These are phyloP conservation scores for Paraglomus brasilianum DNA, from an alignment of 192 early-diverging fungal species.

Conservation along the genomic window DNA sequence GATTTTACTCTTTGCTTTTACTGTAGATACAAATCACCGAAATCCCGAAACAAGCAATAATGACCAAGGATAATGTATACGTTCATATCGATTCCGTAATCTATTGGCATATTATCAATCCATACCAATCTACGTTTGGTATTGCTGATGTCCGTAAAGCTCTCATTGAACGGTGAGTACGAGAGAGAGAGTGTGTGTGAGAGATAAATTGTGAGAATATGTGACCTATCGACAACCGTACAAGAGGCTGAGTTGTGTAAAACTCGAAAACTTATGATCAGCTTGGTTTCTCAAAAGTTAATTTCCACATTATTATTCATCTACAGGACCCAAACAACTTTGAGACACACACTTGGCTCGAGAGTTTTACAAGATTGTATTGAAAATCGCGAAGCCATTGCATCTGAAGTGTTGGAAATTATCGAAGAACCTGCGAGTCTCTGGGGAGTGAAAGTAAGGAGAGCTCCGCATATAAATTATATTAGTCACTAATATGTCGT, in stretches of 20 bases:
- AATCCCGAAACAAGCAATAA: constrained; percentile 71
- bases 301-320: not conserved
- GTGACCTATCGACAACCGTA: not conserved
- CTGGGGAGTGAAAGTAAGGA: constrained; percentile 77
- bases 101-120: constrained; percentile 81
- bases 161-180: constrained; percentile 68
- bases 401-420: constrained; percentile 79
- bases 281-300: no score
- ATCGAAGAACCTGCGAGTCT: constrained; percentile 73
- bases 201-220: not conserved
- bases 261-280: no score
- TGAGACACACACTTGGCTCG: constrained; percentile 80
- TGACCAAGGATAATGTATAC: constrained; percentile 91
- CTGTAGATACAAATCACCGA: constrained; percentile 43
- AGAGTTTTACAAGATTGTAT: constrained; percentile 84
- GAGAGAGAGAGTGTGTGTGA: no score
- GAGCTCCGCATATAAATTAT: not conserved
- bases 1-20: no score
- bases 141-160: constrained; percentile 81
- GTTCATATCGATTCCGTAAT: constrained; percentile 83
- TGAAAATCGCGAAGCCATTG: constrained; percentile 86
- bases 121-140: constrained; percentile 76
- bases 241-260: not conserved
- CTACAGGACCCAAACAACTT: constrained; percentile 77
- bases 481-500: not conserved